Evolutionary conservation across 148 eudicot species (phyloP).

Genomic region (Tetragonia tetragonoides): DNA sequence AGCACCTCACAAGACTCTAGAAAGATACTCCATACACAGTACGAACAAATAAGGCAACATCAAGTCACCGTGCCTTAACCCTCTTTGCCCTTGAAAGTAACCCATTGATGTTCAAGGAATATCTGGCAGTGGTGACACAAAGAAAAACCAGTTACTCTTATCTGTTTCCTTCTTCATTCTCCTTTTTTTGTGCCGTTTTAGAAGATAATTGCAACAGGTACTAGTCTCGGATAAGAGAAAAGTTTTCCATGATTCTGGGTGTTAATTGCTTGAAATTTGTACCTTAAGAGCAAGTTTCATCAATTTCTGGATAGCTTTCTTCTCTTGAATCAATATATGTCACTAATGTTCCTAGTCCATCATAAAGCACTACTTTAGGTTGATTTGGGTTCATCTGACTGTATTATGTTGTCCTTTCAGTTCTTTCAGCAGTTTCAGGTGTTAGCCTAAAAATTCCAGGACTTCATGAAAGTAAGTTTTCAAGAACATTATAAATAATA

Average conservation of each 20-base stretch:
- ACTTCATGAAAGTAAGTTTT: conserved; percentile 57
- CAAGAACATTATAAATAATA: neutral
- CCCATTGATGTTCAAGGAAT: too few relatives aligned
- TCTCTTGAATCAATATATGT: too few relatives aligned
- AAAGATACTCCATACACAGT: too few relatives aligned
- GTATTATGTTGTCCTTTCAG: conserved; percentile 24
- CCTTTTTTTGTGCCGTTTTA: too few relatives aligned
- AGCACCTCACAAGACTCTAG: too few relatives aligned
- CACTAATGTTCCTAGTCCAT: too few relatives aligned
- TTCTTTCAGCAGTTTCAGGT: conserved; percentile 67
- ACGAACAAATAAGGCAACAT: too few relatives aligned
- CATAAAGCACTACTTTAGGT: neutral
- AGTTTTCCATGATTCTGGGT: neutral
- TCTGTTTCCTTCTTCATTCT: too few relatives aligned
- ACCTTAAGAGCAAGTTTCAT: neutral
- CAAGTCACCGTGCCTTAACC: too few relatives aligned
- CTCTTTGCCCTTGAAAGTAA: too few relatives aligned
- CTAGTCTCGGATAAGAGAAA: neutral
- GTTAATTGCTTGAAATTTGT: neutral
- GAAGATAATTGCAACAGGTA: neutral
- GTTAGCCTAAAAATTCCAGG: conserved; percentile 43
- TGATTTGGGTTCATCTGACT: conserved; percentile 4
- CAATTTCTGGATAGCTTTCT: neutral
- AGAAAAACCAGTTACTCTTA: too few relatives aligned
- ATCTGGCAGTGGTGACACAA: too few relatives aligned